Evolutionary conservation across 1,284 basidiomycete species (phyloP).

Genomic region (Ustilago esculenta): DNA sequence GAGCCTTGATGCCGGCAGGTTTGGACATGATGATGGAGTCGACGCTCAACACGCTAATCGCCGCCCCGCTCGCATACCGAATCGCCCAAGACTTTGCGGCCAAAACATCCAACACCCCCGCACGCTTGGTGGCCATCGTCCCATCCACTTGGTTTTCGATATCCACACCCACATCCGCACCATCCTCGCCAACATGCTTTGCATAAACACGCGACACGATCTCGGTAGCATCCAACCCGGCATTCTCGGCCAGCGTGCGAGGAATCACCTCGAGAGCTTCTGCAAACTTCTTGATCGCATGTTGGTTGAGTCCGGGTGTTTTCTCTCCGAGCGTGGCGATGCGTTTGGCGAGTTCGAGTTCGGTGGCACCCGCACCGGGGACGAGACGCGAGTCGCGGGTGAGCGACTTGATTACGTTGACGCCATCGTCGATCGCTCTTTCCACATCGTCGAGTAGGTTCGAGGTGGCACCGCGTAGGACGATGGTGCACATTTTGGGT

Average conservation of each 20-base stretch:
- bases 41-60: conserved; percentile 89
- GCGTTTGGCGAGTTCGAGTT: conserved; percentile 86
- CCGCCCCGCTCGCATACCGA: conserved; percentile 88
- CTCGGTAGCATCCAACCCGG: conserved; percentile 92
- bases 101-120: conserved; percentile 75
- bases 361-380: conserved; percentile 92
- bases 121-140: conserved; percentile 47
- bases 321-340: conserved; percentile 88
- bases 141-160: conserved; percentile 73
- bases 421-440: conserved; percentile 94
- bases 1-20: conserved; percentile 66
- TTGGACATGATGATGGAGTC: conserved; percentile 92
- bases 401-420: conserved; percentile 93
- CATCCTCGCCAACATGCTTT: conserved; percentile 73
- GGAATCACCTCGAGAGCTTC: conserved; percentile 92
- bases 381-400: conserved; percentile 90
- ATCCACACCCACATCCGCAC: conserved; percentile 82
- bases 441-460: conserved; percentile 96
- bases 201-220: conserved; percentile 87
- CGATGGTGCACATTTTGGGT: conserved; percentile 64
- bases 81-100: conserved; percentile 91
- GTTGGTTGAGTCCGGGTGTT: conserved; percentile 90
- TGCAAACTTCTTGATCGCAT: conserved; percentile 90
- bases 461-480: conserved; percentile 80
- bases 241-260: conserved; percentile 93